A percentile compares a stretch with the other conserved stretches of the same genome.
Conservation (phyloP, 352 stramenopile species). For the Pythium volutum region DNA sequence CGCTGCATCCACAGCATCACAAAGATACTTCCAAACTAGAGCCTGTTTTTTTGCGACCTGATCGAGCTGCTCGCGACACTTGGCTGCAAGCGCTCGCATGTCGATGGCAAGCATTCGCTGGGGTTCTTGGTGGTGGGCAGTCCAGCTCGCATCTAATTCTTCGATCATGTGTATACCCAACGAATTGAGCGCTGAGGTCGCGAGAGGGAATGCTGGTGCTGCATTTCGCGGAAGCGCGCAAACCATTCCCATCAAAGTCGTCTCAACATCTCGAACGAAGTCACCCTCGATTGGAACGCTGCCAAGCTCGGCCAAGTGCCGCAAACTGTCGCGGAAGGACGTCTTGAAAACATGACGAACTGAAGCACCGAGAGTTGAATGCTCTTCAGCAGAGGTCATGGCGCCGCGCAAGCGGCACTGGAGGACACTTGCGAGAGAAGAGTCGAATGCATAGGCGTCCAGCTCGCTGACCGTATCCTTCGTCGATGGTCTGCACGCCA, state of each 20-base stretch:
- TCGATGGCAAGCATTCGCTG: background rate
- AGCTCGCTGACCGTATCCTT: background rate
- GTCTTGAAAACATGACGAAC: background rate
- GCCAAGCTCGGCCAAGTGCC: background rate
- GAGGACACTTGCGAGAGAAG: background rate
- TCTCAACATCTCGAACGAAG: background rate
- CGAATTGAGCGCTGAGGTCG: background rate
- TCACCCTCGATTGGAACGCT: background rate
- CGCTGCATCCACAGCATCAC: background rate
- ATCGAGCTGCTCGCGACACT: background rate
- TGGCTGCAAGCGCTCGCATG: background rate
- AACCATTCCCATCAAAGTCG: background rate
- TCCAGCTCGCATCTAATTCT: constrained; percentile 5
- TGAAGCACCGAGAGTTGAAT: background rate
- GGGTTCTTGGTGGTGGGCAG: background rate
- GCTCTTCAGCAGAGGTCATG: background rate
- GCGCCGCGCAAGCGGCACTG: background rate
- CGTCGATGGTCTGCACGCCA: background rate
- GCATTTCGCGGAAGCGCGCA: background rate
- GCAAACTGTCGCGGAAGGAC: background rate
- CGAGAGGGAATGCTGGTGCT: background rate
- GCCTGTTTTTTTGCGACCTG: background rate
- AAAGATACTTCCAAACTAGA: background rate
- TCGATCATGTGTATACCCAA: constrained; percentile 1
- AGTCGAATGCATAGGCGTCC: background rate